These are phyloP conservation scores for Debaryomyces sp. DNA, from an alignment of 1,139 yeast genomes.

Conservation along the genomic window DNA sequence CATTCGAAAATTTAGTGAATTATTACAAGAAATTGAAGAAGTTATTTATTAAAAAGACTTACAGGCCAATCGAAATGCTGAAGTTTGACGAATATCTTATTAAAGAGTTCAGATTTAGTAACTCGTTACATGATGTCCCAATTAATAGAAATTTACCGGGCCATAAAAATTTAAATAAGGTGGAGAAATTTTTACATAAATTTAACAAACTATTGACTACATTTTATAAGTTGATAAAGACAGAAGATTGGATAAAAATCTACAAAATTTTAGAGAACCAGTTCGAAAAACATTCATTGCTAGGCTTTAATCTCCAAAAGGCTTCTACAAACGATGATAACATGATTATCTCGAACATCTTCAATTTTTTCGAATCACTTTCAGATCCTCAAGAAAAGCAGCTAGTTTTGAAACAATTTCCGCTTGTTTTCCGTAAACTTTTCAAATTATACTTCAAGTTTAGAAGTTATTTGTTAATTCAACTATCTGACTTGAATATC, in stretches of 20 bases:
- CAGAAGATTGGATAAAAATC: slow-evolving; percentile 79
- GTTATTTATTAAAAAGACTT: slow-evolving; percentile 74
- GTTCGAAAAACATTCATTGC: slow-evolving; percentile 54
- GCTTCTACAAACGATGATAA: slow-evolving; percentile 52
- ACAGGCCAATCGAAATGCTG: slow-evolving; percentile 60
- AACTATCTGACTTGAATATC: slow-evolving; percentile 63
- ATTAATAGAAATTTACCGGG: slow-evolving; percentile 52
- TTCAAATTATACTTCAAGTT: slow-evolving; percentile 70
- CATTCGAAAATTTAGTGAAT: slow-evolving; percentile 53
- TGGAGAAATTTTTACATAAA: slow-evolving; percentile 62
- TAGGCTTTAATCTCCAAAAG: slow-evolving; percentile 55
- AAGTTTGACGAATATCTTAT: slow-evolving; percentile 43
- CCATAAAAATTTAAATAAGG: slow-evolving; percentile 43
- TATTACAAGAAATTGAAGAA: slow-evolving; percentile 73
- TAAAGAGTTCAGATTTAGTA: slow-evolving; percentile 43
- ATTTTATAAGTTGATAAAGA: slow-evolving; percentile 59
- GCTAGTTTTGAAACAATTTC: slow-evolving; percentile 56
- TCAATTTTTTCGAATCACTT: slow-evolving; percentile 66
- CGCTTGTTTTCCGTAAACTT: slow-evolving; percentile 68
- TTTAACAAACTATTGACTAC: slow-evolving; percentile 66
- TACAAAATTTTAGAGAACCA: slow-evolving; percentile 76
- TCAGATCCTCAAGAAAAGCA: slow-evolving; percentile 45
- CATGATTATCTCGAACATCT: slow-evolving; percentile 68
- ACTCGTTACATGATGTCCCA: slow-evolving; percentile 49
- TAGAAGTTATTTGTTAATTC: slow-evolving; percentile 63